A percentile compares a stretch with the other conserved stretches of the same genome.
Evolutionary conservation across 1,284 basidiomycete species (phyloP).

Genomic region (Boletellus deceptivus): DNA sequence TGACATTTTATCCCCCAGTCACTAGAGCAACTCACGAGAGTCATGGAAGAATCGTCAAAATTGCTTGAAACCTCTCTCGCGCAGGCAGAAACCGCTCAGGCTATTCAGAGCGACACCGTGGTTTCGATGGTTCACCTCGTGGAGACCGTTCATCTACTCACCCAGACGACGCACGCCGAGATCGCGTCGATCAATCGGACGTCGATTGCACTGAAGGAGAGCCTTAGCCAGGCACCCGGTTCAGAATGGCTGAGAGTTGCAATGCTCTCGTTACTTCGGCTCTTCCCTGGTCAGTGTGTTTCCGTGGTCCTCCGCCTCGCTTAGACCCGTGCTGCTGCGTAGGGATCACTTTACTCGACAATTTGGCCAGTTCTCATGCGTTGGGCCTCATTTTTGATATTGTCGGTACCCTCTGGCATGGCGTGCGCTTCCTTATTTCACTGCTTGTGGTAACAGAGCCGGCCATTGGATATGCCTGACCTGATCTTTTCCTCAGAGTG

Average conservation of each 20-base stretch:
- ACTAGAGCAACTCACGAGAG: conserved; percentile 23
- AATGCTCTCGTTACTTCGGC: conserved; percentile 11
- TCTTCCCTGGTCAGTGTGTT: conserved; percentile 26
- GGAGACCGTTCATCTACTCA: conserved; percentile 37
- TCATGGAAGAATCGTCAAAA: conserved; percentile 22
- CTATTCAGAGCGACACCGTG: conserved; percentile 36
- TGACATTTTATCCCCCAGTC: conserved; percentile 18
- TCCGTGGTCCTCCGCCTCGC: not conserved
- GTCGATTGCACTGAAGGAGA: conserved; percentile 35
- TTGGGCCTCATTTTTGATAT: conserved; percentile 18
- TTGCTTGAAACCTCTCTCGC: conserved; percentile 29
- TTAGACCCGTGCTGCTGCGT: not conserved
- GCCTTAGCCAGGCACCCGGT: conserved; percentile 15
- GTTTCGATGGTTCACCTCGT: conserved; percentile 37
- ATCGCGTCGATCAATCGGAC: conserved; percentile 49
- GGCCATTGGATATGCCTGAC: not conserved
- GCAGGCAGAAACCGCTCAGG: conserved; percentile 31
- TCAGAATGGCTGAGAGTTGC: conserved; percentile 22
- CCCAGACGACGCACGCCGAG: conserved; percentile 39
- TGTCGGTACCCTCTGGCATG: conserved; percentile 21
- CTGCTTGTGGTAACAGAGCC: conserved; percentile 28
- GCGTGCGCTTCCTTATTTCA: conserved; percentile 19
- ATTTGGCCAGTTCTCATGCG: conserved; percentile 10
- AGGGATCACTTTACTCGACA: conserved; percentile 14
- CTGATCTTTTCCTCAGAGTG: conserved; percentile 25